Conservation (phyloP, 176 grass and related monocot species). For the Oryza brachyantha region DNA sequence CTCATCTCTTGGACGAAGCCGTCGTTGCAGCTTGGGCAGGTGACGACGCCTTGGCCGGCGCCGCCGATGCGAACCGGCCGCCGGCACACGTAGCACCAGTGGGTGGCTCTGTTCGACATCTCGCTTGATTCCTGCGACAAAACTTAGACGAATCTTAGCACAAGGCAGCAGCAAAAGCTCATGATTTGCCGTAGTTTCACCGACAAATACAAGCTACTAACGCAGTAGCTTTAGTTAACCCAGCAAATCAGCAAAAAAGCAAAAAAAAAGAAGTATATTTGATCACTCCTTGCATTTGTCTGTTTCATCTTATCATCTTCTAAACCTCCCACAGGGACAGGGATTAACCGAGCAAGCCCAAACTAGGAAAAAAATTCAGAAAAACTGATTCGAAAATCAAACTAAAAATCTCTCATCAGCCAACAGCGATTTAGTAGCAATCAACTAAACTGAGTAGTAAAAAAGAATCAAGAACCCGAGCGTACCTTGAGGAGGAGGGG, state of each 20-base stretch:
- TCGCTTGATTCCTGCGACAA: background rate
- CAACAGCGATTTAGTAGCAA: too few relatives aligned
- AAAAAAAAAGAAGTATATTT: too few relatives aligned
- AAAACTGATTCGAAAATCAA: too few relatives aligned
- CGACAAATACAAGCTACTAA: too few relatives aligned
- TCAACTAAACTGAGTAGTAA: background rate
- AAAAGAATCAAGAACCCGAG: background rate
- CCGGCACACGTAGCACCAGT: conserved; percentile 60
- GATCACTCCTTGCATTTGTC: too few relatives aligned
- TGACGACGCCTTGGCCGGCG: background rate
- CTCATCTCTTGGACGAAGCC: conserved; percentile 61
- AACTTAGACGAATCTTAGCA: background rate
- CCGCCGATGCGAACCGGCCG: conserved; percentile 23
- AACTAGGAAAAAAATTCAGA: too few relatives aligned
- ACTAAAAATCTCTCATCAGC: too few relatives aligned
- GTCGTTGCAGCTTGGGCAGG: conserved; percentile 51
- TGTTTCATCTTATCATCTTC: too few relatives aligned
- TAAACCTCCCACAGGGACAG: too few relatives aligned
- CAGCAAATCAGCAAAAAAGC: too few relatives aligned
- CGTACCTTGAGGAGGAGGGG: background rate
- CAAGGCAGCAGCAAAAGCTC: background rate
- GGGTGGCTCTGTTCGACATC: conserved; percentile 58
- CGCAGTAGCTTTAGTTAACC: too few relatives aligned
- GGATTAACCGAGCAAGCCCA: too few relatives aligned
- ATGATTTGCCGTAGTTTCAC: background rate